Evolutionary conservation across 2,329 filamentous ascomycete genomes (phyloP).

Genomic region (Ophiostoma ips): DNA sequence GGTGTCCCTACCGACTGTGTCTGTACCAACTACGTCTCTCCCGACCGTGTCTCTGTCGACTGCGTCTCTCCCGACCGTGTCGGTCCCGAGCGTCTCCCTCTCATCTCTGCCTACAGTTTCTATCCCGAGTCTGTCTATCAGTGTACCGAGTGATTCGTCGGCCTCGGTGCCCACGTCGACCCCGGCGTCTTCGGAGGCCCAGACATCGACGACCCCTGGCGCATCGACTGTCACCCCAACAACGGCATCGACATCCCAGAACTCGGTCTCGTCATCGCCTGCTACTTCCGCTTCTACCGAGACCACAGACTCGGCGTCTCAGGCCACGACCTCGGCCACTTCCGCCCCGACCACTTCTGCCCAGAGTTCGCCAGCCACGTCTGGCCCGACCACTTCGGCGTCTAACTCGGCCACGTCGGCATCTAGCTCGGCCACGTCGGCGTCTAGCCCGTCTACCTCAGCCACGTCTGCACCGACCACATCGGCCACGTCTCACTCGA

Average conservation of each 20-base stretch:
- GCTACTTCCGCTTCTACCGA: background rate
- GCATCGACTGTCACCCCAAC: background rate
- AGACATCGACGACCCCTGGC: background rate
- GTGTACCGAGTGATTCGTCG: background rate
- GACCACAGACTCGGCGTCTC: background rate
- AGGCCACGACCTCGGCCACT: background rate
- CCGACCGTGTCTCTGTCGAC: background rate
- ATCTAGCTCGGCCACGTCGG: background rate
- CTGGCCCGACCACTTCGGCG: background rate
- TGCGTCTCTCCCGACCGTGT: background rate
- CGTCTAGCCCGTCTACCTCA: too few species aligned
- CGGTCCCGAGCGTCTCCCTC: background rate
- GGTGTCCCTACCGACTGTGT: background rate
- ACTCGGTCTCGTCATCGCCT: background rate
- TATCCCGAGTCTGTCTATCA: background rate
- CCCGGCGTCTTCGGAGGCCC: background rate
- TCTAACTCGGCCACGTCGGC: background rate
- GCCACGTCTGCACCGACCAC: too few species aligned
- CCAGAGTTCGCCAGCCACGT: background rate
- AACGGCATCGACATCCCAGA: background rate
- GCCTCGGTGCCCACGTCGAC: background rate
- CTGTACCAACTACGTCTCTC: background rate
- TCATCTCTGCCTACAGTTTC: background rate
- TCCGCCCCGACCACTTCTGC: background rate
- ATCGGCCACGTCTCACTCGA: background rate